Evolutionary conservation across 148 eudicot species (phyloP), one percentile per base, ranked within the genome.

Genomic region (Rheum nobile): DNA sequence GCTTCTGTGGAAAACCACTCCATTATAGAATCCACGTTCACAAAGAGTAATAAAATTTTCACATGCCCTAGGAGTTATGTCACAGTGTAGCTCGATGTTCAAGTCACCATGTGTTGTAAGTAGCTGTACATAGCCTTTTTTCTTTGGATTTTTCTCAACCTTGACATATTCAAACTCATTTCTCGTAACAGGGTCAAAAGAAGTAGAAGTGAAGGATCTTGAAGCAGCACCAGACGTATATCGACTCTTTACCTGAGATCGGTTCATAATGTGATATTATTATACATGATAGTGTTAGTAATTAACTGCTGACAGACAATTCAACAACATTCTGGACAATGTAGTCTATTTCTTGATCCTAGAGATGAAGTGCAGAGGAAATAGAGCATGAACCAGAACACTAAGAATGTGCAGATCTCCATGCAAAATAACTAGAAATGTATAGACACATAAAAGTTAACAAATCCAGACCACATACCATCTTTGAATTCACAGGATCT

Each of bases 141-240:
- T 94, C 88, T 86, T 94, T 35, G 98, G 98, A 83, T 94, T 94
- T 75, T 88, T 95, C 85, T 95, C 98, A 76, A 88, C 93, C 75
- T 88, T 84, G 22, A 91, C 85, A 78, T 94, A 94, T 74, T 94
- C 98, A 77, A 77, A 94, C 12, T 94, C 98, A 84, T 94, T 94
- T 74, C 77, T 77, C 8, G 98, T 94, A 69, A 90, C 89, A 73
- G 98, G 98, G 76, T 90, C 97, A 86, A 76, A 94, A 59, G 98
- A 78, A 63, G 98, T 94, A 34, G 97, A 94, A 37, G 98, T 94
- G 84, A 94, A 94, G 76, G 98, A 94, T 68, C 98, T 83, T 41
- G 98, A 94, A 72, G 97, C 93, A 81, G 98, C 98, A 81, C 98
- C 98, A 77, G 91, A 88, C 31, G 98, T 94, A 83, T 57, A 94